Base-by-base conservation (phyloP, 2,329 filamentous ascomycete species). In the Penicillium vulpinum region DNA sequence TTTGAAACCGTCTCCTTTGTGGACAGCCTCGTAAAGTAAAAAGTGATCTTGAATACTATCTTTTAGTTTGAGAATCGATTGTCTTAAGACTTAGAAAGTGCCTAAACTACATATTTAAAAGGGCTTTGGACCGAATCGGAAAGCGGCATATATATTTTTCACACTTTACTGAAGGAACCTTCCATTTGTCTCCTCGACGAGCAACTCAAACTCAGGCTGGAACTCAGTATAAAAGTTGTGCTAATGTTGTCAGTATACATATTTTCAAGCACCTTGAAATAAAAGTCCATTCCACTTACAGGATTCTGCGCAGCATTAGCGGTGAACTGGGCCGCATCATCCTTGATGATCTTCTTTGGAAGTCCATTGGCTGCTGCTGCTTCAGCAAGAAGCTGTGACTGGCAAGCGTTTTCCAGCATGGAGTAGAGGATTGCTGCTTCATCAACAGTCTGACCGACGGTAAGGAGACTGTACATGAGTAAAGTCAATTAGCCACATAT, bases 401-500 rank as follows among this genome's bases (percentile, higher is more conserved):
- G 74, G 40, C 75, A 77, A 41, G 74, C 73, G 47, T 76, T 67
- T 35, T 77, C 75, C n/a, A 77, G 65, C 54, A 73, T 75, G 33
- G 68, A 70, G 56, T 73, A 75, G 47, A 75, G 67, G 46, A 73
- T 74, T 1, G 73, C 73, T 1, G 73, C 73, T 53, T 79, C 60
- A 68, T 77, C 75, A 28, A 77, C 74, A 1, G 75, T 77, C 36
- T 64, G 66, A 21, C 75, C 75, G 10, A 75, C 72, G 7, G 75
- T 77, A 41, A 77, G 59, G 36, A 77, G 66, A 26, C 75, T 75
- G 47, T 10, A 57, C 4, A 45, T 6, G 7, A 31, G 31, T 49
- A 44, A 74, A 73, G 5, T 52, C 47, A 45, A 15, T 31, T 29
- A 38, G 36, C 18, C 15, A 33, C n/a, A 24, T 21, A 24, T n/a